Conservation (phyloP, 768 basidiomycete genomes). For the Boletus sp. region DNA sequence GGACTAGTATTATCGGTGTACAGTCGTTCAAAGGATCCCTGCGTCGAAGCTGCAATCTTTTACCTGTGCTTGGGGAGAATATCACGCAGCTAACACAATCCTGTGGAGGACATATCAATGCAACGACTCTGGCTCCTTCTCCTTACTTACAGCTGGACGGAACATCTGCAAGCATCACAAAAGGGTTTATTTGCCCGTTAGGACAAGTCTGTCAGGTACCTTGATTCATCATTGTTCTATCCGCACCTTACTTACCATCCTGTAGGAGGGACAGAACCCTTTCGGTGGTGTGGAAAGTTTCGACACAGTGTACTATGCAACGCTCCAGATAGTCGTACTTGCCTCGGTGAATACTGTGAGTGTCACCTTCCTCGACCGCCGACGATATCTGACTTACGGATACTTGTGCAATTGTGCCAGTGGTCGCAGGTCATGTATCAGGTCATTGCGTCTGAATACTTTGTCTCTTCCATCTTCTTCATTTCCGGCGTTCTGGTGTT, state of each 20-base stretch:
- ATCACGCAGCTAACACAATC: slow-evolving; percentile 49
- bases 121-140: slow-evolving; percentile 43
- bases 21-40: slow-evolving; percentile 90
- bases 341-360: slow-evolving; percentile 75
- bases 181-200: slow-evolving; percentile 88
- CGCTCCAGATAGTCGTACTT: slow-evolving; percentile 81
- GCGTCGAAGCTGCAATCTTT: slow-evolving; percentile 58
- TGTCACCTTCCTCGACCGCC: slow-evolving; percentile 2
- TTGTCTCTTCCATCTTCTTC: slow-evolving; percentile 84
- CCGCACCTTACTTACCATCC: not conserved
- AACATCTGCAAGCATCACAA: slow-evolving; percentile 39
- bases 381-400: not conserved
- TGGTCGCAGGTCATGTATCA: slow-evolving; percentile 84
- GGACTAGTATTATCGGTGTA: slow-evolving; percentile 75
- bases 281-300: slow-evolving; percentile 67
- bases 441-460: slow-evolving; percentile 88
- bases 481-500: slow-evolving; percentile 79
- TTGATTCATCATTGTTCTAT: not conserved
- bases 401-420: slow-evolving; percentile 31
- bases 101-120: slow-evolving; percentile 82
- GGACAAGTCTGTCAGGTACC: slow-evolving; percentile 79
- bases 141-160: slow-evolving; percentile 43
- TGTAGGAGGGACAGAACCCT: slow-evolving; percentile 66
- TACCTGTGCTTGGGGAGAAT: slow-evolving; percentile 51
- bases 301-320: slow-evolving; percentile 80